Evolutionary conservation across 169 alveolate species (phyloP), one percentile per base, ranked within the genome.

Genomic region (Plasmodium malariae): DNA sequence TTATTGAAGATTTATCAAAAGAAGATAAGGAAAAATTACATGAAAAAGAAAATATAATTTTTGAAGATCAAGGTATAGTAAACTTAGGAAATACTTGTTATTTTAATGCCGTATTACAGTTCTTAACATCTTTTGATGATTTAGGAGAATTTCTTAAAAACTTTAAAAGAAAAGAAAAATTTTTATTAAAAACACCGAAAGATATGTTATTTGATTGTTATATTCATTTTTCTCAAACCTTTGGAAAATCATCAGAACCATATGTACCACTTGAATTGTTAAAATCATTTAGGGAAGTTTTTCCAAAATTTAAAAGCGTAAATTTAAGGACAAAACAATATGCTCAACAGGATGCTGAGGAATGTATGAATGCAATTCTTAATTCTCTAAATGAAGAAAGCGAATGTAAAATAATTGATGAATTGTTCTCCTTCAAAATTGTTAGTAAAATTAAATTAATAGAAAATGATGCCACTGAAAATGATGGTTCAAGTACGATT

Each of bases 61-160:
- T 45, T 37, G 54, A 37, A 74, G 72, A 87, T 7, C 89, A 95
- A 74, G 99, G 99, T 11, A 85, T 98, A 45, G 97, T 95, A 71
- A 98, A 98, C 88, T 88, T 98, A 62, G 99, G 99, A 32, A 98
- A 98, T 83, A 98, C 99, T 12, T 98, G 99, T 67, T 98, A 97
- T 92, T 95, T 98, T 92, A 97, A 97, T 83, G 94, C 99, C 0
- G 96, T 96, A 3, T 74, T 96, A 73, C 98, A 96, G 89, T 92
- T 96, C 76, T 87, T 96, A 70, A 88, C 95, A 24, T 96, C 96
- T 11, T 92, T 95, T 86, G 45, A 87, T 59, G 95, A 95, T 88
- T 74, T 94, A 73, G 73, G 97, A 83, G 70, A 88, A 72, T 69
- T 92, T 74, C 63, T 95, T 36, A 92, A 88, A 40, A 78, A 40